Conservation (phyloP, 2,329 filamentous ascomycete genomes). For the Harringtonia aguacate region DNA sequence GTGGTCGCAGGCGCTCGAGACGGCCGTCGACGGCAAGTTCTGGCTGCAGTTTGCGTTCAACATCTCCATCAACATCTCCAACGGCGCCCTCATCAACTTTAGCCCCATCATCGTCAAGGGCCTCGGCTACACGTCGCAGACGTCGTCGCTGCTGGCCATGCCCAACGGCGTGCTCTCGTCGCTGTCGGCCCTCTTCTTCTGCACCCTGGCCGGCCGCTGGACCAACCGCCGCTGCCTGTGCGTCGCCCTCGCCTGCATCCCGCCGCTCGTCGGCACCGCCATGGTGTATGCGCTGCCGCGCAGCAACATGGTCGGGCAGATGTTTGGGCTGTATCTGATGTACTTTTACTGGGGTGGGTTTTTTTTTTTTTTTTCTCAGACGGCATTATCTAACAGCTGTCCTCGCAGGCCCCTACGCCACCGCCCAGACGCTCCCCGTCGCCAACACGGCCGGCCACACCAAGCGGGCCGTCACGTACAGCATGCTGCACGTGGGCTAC, state of each 20-base stretch:
- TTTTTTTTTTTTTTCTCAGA: no score
- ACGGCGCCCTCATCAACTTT: conserved; percentile 50
- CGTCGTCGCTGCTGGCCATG: conserved; percentile 26
- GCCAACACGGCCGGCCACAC: no score
- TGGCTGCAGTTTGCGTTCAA: conserved; percentile 46
- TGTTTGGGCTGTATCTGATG: conserved; percentile 27
- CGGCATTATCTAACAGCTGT: no score
- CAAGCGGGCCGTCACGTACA: no score
- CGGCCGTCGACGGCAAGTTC: conserved; percentile 45
- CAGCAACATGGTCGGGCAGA: conserved; percentile 21
- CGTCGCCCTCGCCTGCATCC: conserved; percentile 25
- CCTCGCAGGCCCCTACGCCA: no score
- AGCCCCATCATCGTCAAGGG: conserved; percentile 48
- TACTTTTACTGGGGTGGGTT: conserved; percentile 29
- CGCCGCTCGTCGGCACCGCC: conserved; percentile 21
- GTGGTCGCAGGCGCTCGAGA: conserved; percentile 43
- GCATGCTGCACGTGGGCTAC: no score
- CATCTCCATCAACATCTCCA: conserved; percentile 40
- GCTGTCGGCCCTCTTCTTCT: no score
- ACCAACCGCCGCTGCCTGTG: conserved; percentile 31
- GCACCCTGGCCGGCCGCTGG: conserved; percentile 29
- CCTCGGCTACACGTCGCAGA: conserved; percentile 35
- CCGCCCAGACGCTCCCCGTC: no score
- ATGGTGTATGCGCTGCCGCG: conserved; percentile 11
- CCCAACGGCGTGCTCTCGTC: no score